Evolutionary conservation across 371 early-diverging fungal species (phyloP).

Genomic region (Actinomortierella ambigua): DNA sequence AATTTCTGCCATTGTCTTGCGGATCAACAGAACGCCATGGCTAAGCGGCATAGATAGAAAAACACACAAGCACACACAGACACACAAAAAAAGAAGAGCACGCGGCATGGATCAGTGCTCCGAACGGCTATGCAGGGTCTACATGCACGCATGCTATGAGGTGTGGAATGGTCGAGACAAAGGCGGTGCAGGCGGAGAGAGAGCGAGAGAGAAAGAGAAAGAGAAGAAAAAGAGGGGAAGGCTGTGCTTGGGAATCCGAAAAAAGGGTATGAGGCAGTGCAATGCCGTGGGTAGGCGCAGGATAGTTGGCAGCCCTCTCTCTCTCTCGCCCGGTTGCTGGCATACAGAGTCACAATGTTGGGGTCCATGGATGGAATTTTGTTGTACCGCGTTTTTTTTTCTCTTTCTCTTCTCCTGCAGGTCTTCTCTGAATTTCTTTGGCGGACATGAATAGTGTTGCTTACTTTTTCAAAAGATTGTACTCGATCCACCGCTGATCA

Average conservation of each 20-base stretch:
- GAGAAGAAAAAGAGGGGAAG: constrained; percentile 1
- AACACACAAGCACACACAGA: neutral
- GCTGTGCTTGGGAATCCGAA: neutral
- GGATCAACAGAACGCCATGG: constrained; percentile 65
- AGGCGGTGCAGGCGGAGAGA: too few relatives aligned
- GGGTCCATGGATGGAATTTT: too few relatives aligned
- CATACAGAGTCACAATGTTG: too few relatives aligned
- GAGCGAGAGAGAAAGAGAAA: too few relatives aligned
- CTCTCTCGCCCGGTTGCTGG: too few relatives aligned
- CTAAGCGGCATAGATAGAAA: constrained; percentile 40
- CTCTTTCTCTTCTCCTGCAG: too few relatives aligned
- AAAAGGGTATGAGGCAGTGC: too few relatives aligned
- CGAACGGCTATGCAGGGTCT: neutral
- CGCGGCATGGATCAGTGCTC: neutral
- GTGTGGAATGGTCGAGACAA: neutral
- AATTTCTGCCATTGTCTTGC: constrained; percentile 73
- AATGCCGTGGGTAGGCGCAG: neutral
- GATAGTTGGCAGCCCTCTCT: neutral
- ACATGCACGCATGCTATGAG: constrained; percentile 2
- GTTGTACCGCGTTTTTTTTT: too few relatives aligned
- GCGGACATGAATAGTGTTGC: too few relatives aligned
- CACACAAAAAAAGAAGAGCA: neutral
- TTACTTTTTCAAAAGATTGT: constrained; percentile 76
- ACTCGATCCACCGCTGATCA: constrained; percentile 95
- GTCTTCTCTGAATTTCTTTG: too few relatives aligned